These are phyloP conservation scores for Talaromyces sp. DNA, from an alignment of 2,329 filamentous ascomycete species.

Conservation along the genomic window DNA sequence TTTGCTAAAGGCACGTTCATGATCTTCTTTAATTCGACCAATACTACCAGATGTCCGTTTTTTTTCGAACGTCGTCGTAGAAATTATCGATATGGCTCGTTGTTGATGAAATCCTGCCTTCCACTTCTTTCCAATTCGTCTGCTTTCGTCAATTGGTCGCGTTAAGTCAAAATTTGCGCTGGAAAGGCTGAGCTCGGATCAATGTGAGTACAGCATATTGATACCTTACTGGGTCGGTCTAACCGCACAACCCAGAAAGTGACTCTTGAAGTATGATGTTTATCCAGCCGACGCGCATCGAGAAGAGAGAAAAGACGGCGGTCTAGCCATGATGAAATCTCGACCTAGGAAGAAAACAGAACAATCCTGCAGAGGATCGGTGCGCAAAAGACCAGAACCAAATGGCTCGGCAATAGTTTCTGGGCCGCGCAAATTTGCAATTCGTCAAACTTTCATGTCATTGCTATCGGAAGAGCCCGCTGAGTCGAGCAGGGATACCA, in stretches of 20 bases:
- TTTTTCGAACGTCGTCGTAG: neutral
- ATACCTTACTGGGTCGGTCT: neutral
- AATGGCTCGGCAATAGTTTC: neutral
- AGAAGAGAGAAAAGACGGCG: neutral
- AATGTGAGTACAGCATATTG: neutral
- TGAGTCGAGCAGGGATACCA: neutral
- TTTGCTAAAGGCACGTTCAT: neutral
- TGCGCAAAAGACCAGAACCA: neutral
- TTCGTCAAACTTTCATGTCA: neutral
- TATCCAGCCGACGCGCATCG: neutral
- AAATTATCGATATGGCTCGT: neutral
- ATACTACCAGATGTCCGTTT: neutral
- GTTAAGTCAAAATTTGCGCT: neutral
- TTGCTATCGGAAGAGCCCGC: neutral
- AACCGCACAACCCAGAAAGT: neutral
- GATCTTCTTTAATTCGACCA: neutral
- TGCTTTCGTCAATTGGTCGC: neutral
- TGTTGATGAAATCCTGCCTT: neutral
- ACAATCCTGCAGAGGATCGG: conserved; percentile 1
- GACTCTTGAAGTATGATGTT: neutral
- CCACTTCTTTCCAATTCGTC: neutral
- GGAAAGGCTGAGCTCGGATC: neutral
- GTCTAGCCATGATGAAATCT: neutral
- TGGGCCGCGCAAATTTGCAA: neutral
- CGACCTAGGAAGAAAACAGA: neutral